Evolutionary conservation across 2,329 filamentous ascomycete species (phyloP), one percentile per base, ranked within the genome.

Genomic region (Ophiostoma tasmaniense): DNA sequence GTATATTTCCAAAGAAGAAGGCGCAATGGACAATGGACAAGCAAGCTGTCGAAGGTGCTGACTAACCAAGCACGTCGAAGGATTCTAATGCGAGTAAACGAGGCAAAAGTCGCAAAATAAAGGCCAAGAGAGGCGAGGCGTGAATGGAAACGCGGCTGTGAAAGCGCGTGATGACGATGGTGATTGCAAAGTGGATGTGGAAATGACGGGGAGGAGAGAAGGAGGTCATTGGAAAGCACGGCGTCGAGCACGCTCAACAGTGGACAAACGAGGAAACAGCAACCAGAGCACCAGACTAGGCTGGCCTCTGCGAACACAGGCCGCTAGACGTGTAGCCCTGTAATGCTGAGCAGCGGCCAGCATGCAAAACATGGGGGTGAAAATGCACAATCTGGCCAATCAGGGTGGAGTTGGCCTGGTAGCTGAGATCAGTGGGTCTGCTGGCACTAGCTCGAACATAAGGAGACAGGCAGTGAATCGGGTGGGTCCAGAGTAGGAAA

Each of bases 311-410:
- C 25, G 55, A 61, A 17, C 30, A 25, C 30, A 10, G 55, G 55
- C 55, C 55, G 55, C 25, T 61, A 61, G n/a, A n/a, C 42, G 42
- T 45, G n/a, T 11, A 55, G 55, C 55, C 52, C 52, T 59, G 52
- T 59, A 59, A 59, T 30, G 10, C 22, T 25, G 50, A 64, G 33
- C 33, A 39, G 11, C 37, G 33, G 33, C 33, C 14, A 17, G 3
- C 22, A 61, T 61, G 55, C 25, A 30, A 22, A 20, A 65, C 59
- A 59, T 64, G 68, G 39, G 39, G 52, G 45, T 64, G 39, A 22
- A 37, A 64, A 65, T 42, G 33, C 30, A 30, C 30, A 37, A 65
- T 64, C 30, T 59, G 64, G 61, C 68, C 68, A 70, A 70, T 70
- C 20, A 67, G n/a, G 55, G 52, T 28, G 14, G 62, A 17, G 17